Evolutionary conservation across 495 filamentous ascomycete genomes (phyloP).

Genomic region (Trichoderma parareesei): DNA sequence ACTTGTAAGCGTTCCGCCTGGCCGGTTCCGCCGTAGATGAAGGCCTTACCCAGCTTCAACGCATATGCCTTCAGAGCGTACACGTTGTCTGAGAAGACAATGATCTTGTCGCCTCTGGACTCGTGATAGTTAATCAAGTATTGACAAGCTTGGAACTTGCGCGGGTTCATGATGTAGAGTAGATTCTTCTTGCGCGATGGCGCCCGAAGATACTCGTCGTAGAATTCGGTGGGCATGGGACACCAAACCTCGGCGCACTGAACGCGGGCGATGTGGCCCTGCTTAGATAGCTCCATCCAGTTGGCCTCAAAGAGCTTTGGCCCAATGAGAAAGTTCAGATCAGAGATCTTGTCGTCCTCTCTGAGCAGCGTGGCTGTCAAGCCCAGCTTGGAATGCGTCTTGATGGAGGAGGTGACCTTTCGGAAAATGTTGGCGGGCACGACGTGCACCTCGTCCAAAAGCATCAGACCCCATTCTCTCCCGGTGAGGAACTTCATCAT

Average conservation of each 20-base stretch:
- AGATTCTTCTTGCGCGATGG: constrained; percentile 50
- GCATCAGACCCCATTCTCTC: constrained; percentile 98
- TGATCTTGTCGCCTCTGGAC: constrained; percentile 91
- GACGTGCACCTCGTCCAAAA: constrained; percentile 97
- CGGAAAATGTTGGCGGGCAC: constrained; percentile 94
- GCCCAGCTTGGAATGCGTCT: constrained; percentile 92
- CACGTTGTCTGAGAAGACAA: constrained; percentile 98
- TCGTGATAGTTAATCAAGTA: constrained; percentile 98
- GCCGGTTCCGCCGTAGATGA: constrained; percentile 85
- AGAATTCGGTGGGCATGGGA: constrained; percentile 98
- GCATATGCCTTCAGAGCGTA: constrained; percentile 87
- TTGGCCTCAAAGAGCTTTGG: constrained; percentile 98
- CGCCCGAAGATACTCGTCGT: constrained; percentile 73
- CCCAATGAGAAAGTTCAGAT: constrained; percentile 95
- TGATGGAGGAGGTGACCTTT: constrained; percentile 82
- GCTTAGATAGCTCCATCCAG: constrained; percentile 97
- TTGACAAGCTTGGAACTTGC: constrained; percentile 94
- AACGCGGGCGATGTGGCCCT: constrained; percentile 94
- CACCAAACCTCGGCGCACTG: constrained; percentile 99
- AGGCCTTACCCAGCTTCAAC: constrained; percentile 74
- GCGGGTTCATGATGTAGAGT: constrained; percentile 94
- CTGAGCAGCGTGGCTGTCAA: constrained; percentile 89
- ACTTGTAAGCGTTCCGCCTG: constrained; percentile 84
- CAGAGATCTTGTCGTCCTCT: constrained; percentile 96
- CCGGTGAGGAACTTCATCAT: constrained; percentile 92